Evolutionary conservation across 805 yeast species (phyloP).

Genomic region (Candida jianshihensis): DNA sequence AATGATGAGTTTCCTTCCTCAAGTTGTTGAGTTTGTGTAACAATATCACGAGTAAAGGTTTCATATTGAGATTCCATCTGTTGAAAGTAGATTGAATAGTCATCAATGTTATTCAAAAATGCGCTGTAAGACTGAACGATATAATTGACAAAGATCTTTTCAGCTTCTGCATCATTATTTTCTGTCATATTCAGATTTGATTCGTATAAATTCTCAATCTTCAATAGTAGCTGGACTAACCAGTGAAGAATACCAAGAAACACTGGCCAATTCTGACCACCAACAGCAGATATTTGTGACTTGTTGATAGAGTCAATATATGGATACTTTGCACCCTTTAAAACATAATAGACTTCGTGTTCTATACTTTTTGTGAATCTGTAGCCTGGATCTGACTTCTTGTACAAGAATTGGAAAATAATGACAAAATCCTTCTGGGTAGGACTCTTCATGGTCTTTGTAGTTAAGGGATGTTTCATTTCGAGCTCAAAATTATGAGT

Average conservation of each 20-base stretch:
- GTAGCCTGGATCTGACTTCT: conserved; percentile 73
- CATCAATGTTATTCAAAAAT: conserved; percentile 59
- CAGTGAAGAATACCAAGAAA: conserved; percentile 80
- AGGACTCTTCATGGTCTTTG: conserved; percentile 62
- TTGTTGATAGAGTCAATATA: conserved; percentile 73
- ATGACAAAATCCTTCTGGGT: conserved; percentile 80
- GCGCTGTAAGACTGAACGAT: conserved; percentile 60
- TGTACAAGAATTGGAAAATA: conserved; percentile 76
- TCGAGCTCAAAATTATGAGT: conserved; percentile 66
- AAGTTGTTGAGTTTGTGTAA: conserved; percentile 36
- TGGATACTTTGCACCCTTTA: conserved; percentile 69
- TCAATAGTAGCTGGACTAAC: conserved; percentile 54
- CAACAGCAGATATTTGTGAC: conserved; percentile 85
- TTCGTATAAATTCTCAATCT: conserved; percentile 26
- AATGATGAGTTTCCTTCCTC: conserved; percentile 34
- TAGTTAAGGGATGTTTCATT: conserved; percentile 61
- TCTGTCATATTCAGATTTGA: conserved; percentile 25
- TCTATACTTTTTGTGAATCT: conserved; percentile 63
- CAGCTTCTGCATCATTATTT: conserved; percentile 28
- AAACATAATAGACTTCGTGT: conserved; percentile 61
- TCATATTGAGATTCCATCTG: conserved; percentile 55
- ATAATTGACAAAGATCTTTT: conserved; percentile 48
- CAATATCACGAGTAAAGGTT: conserved; percentile 41
- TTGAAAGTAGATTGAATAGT: conserved; percentile 44
- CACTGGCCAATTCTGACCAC: conserved; percentile 82